Percentiles rank a stretch among this genome's conserved stretches.
These are phyloP conservation scores for Kurtzmaniella quercitrusa DNA, from an alignment of 1,139 yeast species.

Conservation along the genomic window DNA sequence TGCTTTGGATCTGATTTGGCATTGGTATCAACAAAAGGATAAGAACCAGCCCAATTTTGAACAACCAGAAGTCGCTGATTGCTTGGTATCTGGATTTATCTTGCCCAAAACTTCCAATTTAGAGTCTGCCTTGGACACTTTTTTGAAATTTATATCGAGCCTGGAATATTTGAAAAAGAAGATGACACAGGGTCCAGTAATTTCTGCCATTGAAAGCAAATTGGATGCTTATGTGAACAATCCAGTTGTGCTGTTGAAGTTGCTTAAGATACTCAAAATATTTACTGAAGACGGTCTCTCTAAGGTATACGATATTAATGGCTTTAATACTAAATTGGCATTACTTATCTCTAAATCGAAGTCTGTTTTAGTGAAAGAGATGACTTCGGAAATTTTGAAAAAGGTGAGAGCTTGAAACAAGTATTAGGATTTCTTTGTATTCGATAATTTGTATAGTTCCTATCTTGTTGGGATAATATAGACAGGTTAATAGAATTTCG, in stretches of 20 bases:
- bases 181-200: slow-evolving; percentile 25
- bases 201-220: slow-evolving; percentile 26
- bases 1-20: slow-evolving; percentile 55
- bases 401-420: slow-evolving; percentile 1
- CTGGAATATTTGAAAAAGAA: slow-evolving; percentile 16
- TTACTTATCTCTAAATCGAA: slow-evolving; percentile 19
- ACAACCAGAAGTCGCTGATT: slow-evolving; percentile 24
- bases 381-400: slow-evolving; percentile 23
- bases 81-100: slow-evolving; percentile 37
- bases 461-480: too few relatives aligned
- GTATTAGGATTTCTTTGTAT: too few relatives aligned
- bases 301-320: neutral
- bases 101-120: slow-evolving; percentile 36
- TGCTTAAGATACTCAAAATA: slow-evolving; percentile 29
- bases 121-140: slow-evolving; percentile 38
- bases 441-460: too few relatives aligned
- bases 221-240: slow-evolving; percentile 24
- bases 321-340: slow-evolving; percentile 11
- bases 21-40: slow-evolving; percentile 32
- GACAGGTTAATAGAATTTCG: neutral
- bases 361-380: slow-evolving; percentile 35
- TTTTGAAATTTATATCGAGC: slow-evolving; percentile 28
- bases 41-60: slow-evolving; percentile 20
- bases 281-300: slow-evolving; percentile 10
- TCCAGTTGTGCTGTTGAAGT: slow-evolving; percentile 35